Conservation (phyloP, 495 filamentous ascomycete genomes). For the Penicillium mononematosum region DNA sequence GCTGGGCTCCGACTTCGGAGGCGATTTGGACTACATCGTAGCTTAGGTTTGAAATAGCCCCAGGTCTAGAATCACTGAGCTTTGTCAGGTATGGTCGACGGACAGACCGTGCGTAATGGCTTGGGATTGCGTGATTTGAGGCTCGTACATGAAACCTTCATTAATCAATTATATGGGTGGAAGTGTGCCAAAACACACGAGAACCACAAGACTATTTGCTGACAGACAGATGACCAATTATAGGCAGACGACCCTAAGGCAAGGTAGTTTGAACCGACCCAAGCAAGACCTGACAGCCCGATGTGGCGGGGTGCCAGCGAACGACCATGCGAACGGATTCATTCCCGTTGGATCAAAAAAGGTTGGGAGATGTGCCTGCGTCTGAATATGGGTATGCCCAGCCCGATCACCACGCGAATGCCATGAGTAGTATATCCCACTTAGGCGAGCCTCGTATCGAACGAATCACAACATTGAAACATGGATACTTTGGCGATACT, state of each 20-base stretch:
- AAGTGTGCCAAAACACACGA: neutral
- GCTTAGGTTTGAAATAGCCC: constrained; percentile 2
- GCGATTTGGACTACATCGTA: neutral
- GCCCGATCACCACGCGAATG: constrained; percentile 10
- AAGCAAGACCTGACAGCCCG: constrained; percentile 15
- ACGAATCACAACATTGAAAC: neutral
- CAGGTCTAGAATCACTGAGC: neutral
- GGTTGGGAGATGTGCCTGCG: constrained; percentile 13
- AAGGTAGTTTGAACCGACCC: constrained; percentile 4
- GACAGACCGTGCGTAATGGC: neutral
- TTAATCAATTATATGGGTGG: neutral
- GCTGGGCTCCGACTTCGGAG: constrained; percentile 12
- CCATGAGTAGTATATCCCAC: constrained; percentile 10
- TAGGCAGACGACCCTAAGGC: constrained; percentile 7
- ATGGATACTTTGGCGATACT: constrained; percentile 1
- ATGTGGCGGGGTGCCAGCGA: constrained; percentile 20
- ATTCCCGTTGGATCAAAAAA: constrained; percentile 13
- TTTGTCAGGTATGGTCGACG: neutral
- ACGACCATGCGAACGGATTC: constrained; percentile 13
- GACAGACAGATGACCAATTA: constrained; percentile 20
- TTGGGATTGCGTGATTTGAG: constrained; percentile 1
- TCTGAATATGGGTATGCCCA: constrained; percentile 9
- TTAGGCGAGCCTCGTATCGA: constrained; percentile 9
- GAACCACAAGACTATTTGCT: constrained; percentile 12
- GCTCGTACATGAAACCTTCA: constrained; percentile 1